phyloP scores from a whole-genome alignment of 805 yeast species.

The Saturnispora sanitii region DNA sequence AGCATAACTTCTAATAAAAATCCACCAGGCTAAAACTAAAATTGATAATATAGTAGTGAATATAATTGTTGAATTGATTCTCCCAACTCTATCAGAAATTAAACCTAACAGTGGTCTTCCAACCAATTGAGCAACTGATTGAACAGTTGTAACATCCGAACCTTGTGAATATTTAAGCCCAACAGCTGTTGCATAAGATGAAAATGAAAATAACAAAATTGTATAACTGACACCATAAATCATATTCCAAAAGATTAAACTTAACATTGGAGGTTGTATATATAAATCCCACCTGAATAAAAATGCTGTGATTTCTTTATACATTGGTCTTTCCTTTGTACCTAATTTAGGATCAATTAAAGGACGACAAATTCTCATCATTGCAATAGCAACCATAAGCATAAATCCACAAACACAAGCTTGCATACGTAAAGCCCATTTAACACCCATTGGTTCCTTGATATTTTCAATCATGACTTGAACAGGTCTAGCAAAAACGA shows the following conservation, averaged over 20 bases:
- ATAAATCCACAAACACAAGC: constrained; percentile 26
- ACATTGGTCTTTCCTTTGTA: constrained; percentile 12
- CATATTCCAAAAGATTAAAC: constrained; percentile 19
- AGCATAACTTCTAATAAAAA: constrained; percentile 33
- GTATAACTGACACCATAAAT: constrained; percentile 27
- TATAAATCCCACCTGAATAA: constrained; percentile 13
- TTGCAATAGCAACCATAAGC: constrained; percentile 14
- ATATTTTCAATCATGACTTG: constrained; percentile 33
- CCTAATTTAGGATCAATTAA: constrained; percentile 14
- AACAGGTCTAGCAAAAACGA: constrained; percentile 34
- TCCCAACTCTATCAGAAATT: constrained; percentile 37
- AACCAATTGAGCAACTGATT: constrained; percentile 37
- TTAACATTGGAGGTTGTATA: constrained; percentile 19
- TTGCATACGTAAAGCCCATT: constrained; percentile 38
- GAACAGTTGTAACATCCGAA: constrained; percentile 35
- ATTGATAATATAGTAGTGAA: constrained; percentile 29
- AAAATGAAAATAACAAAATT: constrained; percentile 33
- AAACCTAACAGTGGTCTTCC: constrained; percentile 44
- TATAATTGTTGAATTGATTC: constrained; percentile 35
- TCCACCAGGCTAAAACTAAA: constrained; percentile 40
- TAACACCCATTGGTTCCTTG: constrained; percentile 10
- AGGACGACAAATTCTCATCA: constrained; percentile 19
- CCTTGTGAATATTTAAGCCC: constrained; percentile 41
- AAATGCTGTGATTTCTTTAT: constrained; percentile 14
- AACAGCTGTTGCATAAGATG: constrained; percentile 38